Evolutionary conservation across 495 filamentous ascomycete species (phyloP), one percentile per base, ranked within the genome.

Genomic region (Penicillium silybi): DNA sequence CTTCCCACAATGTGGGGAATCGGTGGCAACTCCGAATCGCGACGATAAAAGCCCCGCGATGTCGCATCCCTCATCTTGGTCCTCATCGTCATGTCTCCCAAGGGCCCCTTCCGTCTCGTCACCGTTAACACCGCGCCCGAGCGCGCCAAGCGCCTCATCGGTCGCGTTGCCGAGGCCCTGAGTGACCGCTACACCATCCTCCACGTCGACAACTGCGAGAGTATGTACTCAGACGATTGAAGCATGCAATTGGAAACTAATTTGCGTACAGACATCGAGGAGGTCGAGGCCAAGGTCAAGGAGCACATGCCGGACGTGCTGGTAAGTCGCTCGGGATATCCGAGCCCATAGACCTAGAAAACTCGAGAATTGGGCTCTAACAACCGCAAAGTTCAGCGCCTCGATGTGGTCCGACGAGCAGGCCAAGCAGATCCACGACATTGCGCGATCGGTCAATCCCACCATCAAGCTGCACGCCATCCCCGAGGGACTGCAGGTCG

Each of bases 91-190:
- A 76, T 75, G 67, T 64, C 74, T 64, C 81, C 69, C 7, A 76
- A 80, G 56, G 81, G 80, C 29, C 80, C 81, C 16, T 87, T 75
- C 66, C 77, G 66, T 45, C 78, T 88, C 18, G 78, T 85, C 41
- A 86, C 83, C 10, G 84, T 88, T 57, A 87, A 87, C 72, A 88
- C 78, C 41, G 83, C 76, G 1, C 85, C 85, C 8, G 83, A 85
- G 52, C 77, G 85, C 26, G 85, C 85, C 34, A 78, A 81, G 63
- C 65, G 69, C 9, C 66, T 87, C 34, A 80, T 86, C 60, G 84
- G 83, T 16, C 73, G 76, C 4, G 62, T 86, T 6, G 73, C 77
- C 22, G 80, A 85, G 43, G 73, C 67, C 11, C 57, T 86, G 40
- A 82, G 81, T 58, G 80, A 84, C 44, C 68, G 69, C 22, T 85